phyloP scores from a whole-genome alignment of 805 yeast species.

The Brettanomyces naardenensis region DNA sequence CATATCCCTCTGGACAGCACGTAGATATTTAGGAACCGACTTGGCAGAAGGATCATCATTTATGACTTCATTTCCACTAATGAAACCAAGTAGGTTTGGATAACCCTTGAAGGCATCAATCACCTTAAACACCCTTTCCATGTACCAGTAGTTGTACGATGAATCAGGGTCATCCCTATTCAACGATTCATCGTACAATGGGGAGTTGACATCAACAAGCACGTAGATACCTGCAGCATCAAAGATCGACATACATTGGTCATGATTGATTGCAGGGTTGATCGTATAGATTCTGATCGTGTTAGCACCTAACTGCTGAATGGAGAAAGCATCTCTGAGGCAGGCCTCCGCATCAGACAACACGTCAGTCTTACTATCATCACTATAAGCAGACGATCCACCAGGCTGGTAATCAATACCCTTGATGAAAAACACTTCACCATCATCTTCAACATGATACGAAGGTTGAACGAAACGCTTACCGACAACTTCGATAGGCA shows the following conservation, averaged over 20 bases:
- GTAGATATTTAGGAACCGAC: slow-evolving; percentile 67
- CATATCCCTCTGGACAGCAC: slow-evolving; percentile 91
- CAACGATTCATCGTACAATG: slow-evolving; percentile 56
- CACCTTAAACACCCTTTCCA: slow-evolving; percentile 75
- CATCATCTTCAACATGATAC: slow-evolving; percentile 24
- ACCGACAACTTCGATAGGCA: slow-evolving; percentile 50
- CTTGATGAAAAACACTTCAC: slow-evolving; percentile 65
- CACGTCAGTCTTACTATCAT: slow-evolving; percentile 43
- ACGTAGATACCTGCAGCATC: slow-evolving; percentile 90
- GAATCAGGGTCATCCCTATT: slow-evolving; percentile 64
- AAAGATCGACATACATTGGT: slow-evolving; percentile 83
- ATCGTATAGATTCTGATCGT: slow-evolving; percentile 77
- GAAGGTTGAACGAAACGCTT: slow-evolving; percentile 54
- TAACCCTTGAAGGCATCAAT: slow-evolving; percentile 78
- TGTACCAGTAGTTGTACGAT: slow-evolving; percentile 62
- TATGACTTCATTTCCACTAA: slow-evolving; percentile 88
- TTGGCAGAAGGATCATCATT: slow-evolving; percentile 62
- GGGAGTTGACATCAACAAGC: slow-evolving; percentile 76
- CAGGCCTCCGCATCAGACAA: slow-evolving; percentile 63
- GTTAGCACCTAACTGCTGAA: slow-evolving; percentile 73
- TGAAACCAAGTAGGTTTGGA: slow-evolving; percentile 81
- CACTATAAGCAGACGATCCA: slow-evolving; percentile 61
- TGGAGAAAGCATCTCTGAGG: slow-evolving; percentile 69
- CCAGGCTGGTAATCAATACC: slow-evolving; percentile 95
- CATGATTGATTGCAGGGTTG: slow-evolving; percentile 81